Conservation (phyloP, 805 yeast species). For the Zygosaccharomyces kombuchaensis region DNA sequence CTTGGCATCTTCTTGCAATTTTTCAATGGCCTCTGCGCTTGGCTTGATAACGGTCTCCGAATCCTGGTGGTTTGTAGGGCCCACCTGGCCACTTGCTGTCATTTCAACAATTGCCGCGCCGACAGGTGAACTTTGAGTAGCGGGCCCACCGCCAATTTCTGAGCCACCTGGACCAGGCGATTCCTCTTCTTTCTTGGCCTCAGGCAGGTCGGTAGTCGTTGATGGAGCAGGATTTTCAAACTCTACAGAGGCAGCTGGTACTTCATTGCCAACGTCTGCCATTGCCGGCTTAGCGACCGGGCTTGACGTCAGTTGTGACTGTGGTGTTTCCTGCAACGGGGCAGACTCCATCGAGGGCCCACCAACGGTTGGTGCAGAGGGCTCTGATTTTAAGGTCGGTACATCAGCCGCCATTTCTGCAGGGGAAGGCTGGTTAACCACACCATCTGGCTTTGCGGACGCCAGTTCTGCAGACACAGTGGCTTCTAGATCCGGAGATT, state of each 20-base stretch:
- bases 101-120: conserved; percentile 1
- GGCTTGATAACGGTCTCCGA: conserved; percentile 31
- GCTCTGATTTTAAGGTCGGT: neutral
- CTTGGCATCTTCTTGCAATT: conserved; percentile 39
- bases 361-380: neutral
- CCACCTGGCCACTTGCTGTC: conserved; percentile 5
- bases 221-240: neutral
- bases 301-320: neutral
- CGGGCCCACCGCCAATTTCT: neutral
- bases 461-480: neutral
- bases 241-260: neutral
- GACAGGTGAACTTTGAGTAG: neutral
- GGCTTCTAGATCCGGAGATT: neutral
- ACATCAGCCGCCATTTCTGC: neutral
- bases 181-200: neutral
- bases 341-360: too few relatives aligned
- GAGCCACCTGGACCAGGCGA: neutral
- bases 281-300: neutral
- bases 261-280: neutral
- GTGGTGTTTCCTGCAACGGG: neutral
- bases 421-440: neutral
- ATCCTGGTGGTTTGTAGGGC: neutral
- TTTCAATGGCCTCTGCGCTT: conserved; percentile 38
- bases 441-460: neutral
- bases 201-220: neutral